A percentile compares a stretch with the other conserved stretches of the same genome.
Conservation (phyloP, 352 stramenopile species). For the Aphanomyces cochlioides region DNA sequence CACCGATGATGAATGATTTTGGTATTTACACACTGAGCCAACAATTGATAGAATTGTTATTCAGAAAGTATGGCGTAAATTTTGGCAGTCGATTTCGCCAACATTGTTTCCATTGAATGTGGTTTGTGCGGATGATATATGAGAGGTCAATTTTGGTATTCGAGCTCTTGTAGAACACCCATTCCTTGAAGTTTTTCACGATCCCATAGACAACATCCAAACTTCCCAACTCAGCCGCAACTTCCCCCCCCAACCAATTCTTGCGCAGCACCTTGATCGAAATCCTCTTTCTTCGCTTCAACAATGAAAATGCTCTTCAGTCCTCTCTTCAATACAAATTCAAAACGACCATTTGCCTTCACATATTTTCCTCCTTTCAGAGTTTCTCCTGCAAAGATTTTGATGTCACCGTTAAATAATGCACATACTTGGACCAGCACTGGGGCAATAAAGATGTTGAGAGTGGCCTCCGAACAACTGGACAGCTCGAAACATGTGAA, state of each 20-base stretch:
- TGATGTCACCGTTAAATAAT: slow-evolving; percentile 31
- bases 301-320: slow-evolving; percentile 51
- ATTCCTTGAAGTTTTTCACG: slow-evolving; percentile 46
- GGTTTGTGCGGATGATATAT: too few species aligned
- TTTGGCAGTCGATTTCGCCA: too few species aligned
- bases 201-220: slow-evolving; percentile 46
- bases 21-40: too few species aligned
- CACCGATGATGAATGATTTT: too few species aligned
- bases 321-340: slow-evolving; percentile 44
- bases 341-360: slow-evolving; percentile 43
- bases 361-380: slow-evolving; percentile 41
- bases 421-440: slow-evolving; percentile 32
- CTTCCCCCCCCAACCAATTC: slow-evolving; percentile 47
- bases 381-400: slow-evolving; percentile 34
- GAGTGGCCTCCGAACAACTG: too few species aligned
- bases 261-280: slow-evolving; percentile 44
- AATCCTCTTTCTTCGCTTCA: slow-evolving; percentile 47
- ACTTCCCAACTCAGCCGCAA: slow-evolving; percentile 40
- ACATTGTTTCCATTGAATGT: too few species aligned
- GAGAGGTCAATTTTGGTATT: slow-evolving; percentile 34
- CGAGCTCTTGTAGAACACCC: slow-evolving; percentile 40
- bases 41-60: too few species aligned
- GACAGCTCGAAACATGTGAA: too few species aligned
- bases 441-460: not conserved
- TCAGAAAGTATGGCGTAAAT: too few species aligned